Evolutionary conservation across 2,329 filamentous ascomycete genomes (phyloP), one percentile per base, ranked within the genome.

Genomic region (Coniochaeta sp.): DNA sequence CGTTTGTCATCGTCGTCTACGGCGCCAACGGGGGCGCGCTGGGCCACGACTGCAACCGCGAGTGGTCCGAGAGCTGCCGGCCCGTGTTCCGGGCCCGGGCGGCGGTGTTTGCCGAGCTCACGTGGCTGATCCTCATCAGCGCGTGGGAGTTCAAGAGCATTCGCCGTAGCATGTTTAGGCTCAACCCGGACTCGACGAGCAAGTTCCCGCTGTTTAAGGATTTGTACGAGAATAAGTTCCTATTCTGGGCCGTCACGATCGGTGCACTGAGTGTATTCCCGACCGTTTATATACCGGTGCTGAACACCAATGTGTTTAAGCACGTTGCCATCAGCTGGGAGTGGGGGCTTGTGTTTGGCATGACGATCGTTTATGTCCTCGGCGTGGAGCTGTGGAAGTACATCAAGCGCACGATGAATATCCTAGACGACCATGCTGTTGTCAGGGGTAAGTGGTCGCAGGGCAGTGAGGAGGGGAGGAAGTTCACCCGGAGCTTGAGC

Each of bases 61-160:
- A 67, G 26, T 88, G 80, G 70, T 82, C 79, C 14, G 74, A 80
- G 0, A 71, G 71, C 22, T 90, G 88, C 73, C 69, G 74, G 0
- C 76, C 81, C 31, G 86, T 90, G 28, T 90, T 89, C 78, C 79
- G 83, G 22, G 89, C 88, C 6, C 85, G 89, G 11, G 88, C 88
- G 0, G 87, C 88, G 28, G 87, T 87, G 8, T 92, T 91, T 70
- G 87, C 87, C 4, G 85, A 87, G 69, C 76, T 92, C 31, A 90
- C 88, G 1, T 91, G 87, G 85, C 79, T 87, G 59, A 88, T 90
- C 38, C 81, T 91, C 56, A 81, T 91, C 68, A 85, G 88, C 1
- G 89, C 89, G 1, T 92, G 89, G 89, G 88, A 91, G 74, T 89
- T 90, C 75, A 87, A 90, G 74, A 83, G 87, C 67, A 82, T 90